phyloP scores from a whole-genome alignment of 768 basidiomycete genomes.

The Pleurotus tuoliensis region DNA sequence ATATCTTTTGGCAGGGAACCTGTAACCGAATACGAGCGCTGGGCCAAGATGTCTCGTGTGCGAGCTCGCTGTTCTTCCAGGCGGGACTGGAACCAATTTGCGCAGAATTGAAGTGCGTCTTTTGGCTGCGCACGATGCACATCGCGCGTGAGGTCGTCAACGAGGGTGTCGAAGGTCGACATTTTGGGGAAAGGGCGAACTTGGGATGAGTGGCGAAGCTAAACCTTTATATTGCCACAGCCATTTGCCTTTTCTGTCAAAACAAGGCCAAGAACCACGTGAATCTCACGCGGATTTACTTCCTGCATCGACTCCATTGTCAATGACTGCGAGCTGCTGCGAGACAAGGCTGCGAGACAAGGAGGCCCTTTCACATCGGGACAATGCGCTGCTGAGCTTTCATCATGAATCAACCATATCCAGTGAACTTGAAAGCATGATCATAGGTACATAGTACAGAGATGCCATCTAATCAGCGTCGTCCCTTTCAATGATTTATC shows the following conservation, averaged over 20 bases:
- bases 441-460: too few relatives aligned
- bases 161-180: slow-evolving; percentile 80
- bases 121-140: slow-evolving; percentile 81
- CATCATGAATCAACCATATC: too few relatives aligned
- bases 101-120: slow-evolving; percentile 89
- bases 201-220: background rate
- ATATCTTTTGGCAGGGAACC: slow-evolving; percentile 51
- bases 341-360: too few relatives aligned
- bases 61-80: slow-evolving; percentile 81
- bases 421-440: too few relatives aligned
- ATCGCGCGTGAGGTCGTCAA: slow-evolving; percentile 85
- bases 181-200: slow-evolving; percentile 19
- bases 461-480: too few relatives aligned
- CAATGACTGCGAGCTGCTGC: too few relatives aligned
- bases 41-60: slow-evolving; percentile 60
- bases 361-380: too few relatives aligned
- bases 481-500: too few relatives aligned
- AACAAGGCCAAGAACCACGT: background rate
- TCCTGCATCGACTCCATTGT: background rate
- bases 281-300: background rate
- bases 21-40: slow-evolving; percentile 41
- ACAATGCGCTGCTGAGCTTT: too few relatives aligned
- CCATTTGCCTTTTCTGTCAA: background rate
- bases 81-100: slow-evolving; percentile 91
- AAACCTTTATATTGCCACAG: background rate